phyloP scores from a whole-genome alignment of 495 filamentous ascomycete species.

The Choiromyces venosus region DNA sequence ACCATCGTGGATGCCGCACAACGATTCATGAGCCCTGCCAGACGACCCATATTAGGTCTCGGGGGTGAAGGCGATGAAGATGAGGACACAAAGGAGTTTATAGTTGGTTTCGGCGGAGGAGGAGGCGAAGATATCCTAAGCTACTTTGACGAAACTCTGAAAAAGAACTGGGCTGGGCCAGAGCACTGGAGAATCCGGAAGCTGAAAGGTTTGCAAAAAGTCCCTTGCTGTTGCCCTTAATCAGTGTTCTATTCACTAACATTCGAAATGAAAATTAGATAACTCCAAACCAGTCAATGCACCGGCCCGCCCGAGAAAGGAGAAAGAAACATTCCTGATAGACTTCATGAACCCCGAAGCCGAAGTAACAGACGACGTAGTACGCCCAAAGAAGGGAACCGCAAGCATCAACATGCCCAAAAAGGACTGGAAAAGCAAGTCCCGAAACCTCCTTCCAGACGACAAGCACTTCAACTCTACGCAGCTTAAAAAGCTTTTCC shows the following conservation, averaged over 20 bases:
- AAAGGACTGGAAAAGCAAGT: conserved; percentile 90
- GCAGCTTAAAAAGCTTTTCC: conserved; percentile 79
- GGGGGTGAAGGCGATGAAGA: conserved; percentile 55
- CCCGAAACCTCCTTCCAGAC: conserved; percentile 86
- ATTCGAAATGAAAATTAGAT: conserved; percentile 53
- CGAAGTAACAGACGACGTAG: conserved; percentile 69
- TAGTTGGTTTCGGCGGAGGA: conserved; percentile 53
- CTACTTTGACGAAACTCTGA: conserved; percentile 92
- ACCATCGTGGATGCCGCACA: conserved; percentile 54
- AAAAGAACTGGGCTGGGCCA: conserved; percentile 97
- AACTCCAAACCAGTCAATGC: conserved; percentile 46
- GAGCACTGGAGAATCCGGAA: conserved; percentile 96
- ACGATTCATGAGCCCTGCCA: conserved; percentile 36
- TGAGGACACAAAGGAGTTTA: conserved; percentile 58
- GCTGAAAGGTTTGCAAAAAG: conserved; percentile 57
- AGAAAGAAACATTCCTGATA: conserved; percentile 94
- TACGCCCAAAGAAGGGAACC: conserved; percentile 76
- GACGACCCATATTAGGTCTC: conserved; percentile 42
- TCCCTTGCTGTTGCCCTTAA: background rate
- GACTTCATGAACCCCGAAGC: conserved; percentile 71
- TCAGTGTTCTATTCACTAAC: conserved; percentile 50
- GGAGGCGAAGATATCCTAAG: conserved; percentile 87
- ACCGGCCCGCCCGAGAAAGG: conserved; percentile 55
- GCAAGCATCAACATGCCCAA: conserved; percentile 77
- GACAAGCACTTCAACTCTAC: conserved; percentile 98